Conservation (phyloP, 441 rosid species). For the Codiaeum variegatum region DNA sequence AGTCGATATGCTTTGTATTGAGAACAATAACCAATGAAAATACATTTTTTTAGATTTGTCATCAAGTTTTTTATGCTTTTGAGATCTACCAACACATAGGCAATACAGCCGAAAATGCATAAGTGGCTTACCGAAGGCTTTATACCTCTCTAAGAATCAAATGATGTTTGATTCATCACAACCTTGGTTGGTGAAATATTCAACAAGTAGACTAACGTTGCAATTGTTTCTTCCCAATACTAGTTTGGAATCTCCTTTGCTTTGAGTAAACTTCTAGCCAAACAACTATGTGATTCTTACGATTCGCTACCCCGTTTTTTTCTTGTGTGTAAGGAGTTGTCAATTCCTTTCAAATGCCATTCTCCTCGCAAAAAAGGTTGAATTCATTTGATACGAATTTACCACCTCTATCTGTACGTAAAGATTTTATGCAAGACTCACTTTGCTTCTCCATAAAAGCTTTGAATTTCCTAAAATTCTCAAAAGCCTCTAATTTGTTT, state of each 20-base stretch:
- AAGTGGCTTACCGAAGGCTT: neutral
- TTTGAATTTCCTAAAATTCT: neutral
- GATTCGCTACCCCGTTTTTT: neutral
- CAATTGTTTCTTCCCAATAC: too few species aligned
- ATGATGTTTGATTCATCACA: too few species aligned
- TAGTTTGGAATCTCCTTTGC: too few species aligned
- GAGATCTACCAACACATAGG: neutral
- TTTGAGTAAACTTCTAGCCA: neutral
- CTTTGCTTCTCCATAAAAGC: neutral
- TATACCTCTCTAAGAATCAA: too few species aligned
- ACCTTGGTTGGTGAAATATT: too few species aligned
- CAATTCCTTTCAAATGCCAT: neutral
- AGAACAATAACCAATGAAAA: neutral
- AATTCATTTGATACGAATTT: neutral
- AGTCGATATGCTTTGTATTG: neutral
- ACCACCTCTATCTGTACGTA: neutral
- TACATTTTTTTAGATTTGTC: neutral
- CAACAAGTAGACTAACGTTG: too few species aligned
- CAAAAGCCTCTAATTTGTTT: too few species aligned
- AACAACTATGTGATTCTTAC: neutral
- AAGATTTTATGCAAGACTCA: neutral
- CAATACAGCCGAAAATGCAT: too few species aligned
- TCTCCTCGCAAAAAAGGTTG: too few species aligned
- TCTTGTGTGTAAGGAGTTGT: neutral
- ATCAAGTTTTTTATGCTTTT: neutral